Evolutionary conservation across 257 asterid genomes (phyloP), one percentile per base, ranked within the genome.

Genomic region (Ehretia macrophylla): DNA sequence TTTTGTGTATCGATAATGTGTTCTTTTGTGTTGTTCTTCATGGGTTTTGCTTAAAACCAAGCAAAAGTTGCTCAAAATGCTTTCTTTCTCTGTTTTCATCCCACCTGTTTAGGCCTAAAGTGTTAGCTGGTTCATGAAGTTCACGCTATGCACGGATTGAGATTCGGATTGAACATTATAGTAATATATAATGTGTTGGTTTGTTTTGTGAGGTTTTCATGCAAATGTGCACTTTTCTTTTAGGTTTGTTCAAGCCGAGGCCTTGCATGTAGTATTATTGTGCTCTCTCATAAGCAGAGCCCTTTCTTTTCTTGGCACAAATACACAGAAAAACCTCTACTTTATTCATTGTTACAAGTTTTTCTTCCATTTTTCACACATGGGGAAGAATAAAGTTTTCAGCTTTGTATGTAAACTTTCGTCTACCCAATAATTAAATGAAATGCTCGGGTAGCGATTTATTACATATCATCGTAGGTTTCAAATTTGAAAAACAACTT

Each of bases 161-260:
- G 50, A 17, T 35, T 42, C 21, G 57, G 42, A 14, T 17, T 51
- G n/a, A n/a, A n/a, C n/a, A n/a, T 32, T 3, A 23, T 22, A 35
- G 45, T 18, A 16, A n/a, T 19, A 19, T 51, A 22, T 42, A 0
- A 22, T 37, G 51, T 32, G 44, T 18, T 37, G 51, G 45, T 18
- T 12, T 42, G 49, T 21, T 39, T 10, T 46, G 6, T 51, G 13
- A 51, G 13, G 56, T 11, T 13, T 39, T 61, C 69, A 66, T 61
- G 77, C 77, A 72, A 61, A 63, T 67, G 74, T 47, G 17, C 44
- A n/a, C n/a, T 42, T 40, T 67, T 45, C 17, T 37, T 63, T 40
- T 56, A n/a, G 18, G 14, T 21, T 62, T 23, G 56, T 19, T 51
- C n/a, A 51, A 51, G 54, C 59, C 39, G 54, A 50, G n/a, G 60